These are phyloP conservation scores for Selenicereus undatus DNA, from an alignment of 148 eudicot genomes.

Conservation along the genomic window DNA sequence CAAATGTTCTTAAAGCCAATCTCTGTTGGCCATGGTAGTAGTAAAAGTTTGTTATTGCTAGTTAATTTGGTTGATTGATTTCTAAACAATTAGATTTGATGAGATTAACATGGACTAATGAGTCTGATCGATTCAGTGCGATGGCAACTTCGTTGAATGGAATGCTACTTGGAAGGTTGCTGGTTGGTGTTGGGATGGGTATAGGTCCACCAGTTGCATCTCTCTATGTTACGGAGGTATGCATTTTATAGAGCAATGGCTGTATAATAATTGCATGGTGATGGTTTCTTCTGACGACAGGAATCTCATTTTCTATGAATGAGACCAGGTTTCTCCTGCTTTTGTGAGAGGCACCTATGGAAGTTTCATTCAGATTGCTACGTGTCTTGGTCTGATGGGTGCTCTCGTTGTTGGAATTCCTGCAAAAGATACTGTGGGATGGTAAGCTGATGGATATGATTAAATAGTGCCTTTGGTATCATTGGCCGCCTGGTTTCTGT, in stretches of 20 bases:
- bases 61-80: slow-evolving; percentile 1
- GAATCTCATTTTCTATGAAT: slow-evolving; percentile 5
- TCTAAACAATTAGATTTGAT: neutral
- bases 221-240: slow-evolving; percentile 91
- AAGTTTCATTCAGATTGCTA: slow-evolving; percentile 91
- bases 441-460: slow-evolving; percentile 44
- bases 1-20: neutral
- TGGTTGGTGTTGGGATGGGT: slow-evolving; percentile 89
- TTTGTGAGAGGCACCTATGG: slow-evolving; percentile 97
- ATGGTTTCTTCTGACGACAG: neutral
- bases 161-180: slow-evolving; percentile 83
- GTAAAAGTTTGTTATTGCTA: neutral
- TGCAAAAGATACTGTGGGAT: slow-evolving; percentile 55
- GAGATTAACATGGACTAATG: slow-evolving; percentile 15
- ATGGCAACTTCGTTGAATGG: slow-evolving; percentile 60
- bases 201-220: slow-evolving; percentile 90
- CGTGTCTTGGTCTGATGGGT: slow-evolving; percentile 77
- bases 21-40: neutral
- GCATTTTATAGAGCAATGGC: slow-evolving; percentile 1
- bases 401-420: slow-evolving; percentile 82
- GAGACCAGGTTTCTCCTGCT: slow-evolving; percentile 82
- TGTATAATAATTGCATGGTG: neutral
- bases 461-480: neutral
- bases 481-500: neutral
- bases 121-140: slow-evolving; percentile 55